Percentiles rank a stretch among this genome's conserved stretches.
Evolutionary conservation across 768 basidiomycete species (phyloP).

Genomic region (Auriscalpium microsporum): DNA sequence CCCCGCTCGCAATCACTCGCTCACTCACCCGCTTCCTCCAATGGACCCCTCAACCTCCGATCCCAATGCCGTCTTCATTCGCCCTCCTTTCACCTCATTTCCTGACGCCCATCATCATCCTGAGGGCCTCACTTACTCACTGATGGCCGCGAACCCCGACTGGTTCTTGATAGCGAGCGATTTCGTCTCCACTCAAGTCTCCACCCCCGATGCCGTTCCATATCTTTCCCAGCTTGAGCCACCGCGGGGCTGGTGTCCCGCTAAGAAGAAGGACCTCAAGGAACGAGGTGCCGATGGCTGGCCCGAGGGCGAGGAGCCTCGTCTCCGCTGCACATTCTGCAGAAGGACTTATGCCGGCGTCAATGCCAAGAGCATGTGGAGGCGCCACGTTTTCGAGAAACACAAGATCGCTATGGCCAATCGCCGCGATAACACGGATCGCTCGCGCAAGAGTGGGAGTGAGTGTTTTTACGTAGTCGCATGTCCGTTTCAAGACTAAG

Average conservation of each 20-base stretch:
- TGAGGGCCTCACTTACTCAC: conserved; percentile 61
- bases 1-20: conserved; percentile 7
- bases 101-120: conserved; percentile 51
- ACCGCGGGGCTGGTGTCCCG: conserved; percentile 78
- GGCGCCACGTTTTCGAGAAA: conserved; percentile 81
- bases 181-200: conserved; percentile 40
- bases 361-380: conserved; percentile 90
- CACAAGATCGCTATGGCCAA: conserved; percentile 89
- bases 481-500: neutral
- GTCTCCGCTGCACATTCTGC: conserved; percentile 78
- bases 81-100: conserved; percentile 63
- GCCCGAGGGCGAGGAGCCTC: conserved; percentile 76
- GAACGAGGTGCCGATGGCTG: conserved; percentile 61
- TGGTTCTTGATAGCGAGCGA: conserved; percentile 73
- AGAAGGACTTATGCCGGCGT: conserved; percentile 77
- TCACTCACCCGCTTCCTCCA: conserved; percentile 15
- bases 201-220: conserved; percentile 45
- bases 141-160: conserved; percentile 67
- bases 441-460: conserved; percentile 39
- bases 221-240: conserved; percentile 77
- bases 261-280: conserved; percentile 75
- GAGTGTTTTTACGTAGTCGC: neutral
- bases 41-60: conserved; percentile 62
- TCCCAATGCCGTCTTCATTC: conserved; percentile 58
- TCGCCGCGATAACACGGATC: conserved; percentile 61